Evolutionary conservation across 441 rosid species (phyloP).

Genomic region (Populus hybrid): DNA sequence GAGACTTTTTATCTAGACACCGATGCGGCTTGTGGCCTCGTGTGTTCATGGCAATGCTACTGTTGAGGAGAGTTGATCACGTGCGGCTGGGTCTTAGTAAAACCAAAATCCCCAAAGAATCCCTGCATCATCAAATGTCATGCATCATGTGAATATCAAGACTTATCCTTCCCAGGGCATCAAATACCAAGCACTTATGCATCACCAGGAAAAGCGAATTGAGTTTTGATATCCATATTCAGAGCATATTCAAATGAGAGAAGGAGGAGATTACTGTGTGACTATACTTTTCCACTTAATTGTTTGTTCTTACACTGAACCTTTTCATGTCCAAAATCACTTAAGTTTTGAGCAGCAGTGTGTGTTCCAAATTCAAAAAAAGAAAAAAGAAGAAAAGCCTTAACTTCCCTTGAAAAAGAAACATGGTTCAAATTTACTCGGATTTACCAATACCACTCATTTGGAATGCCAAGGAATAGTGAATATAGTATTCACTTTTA

Average conservation of each 20-base stretch:
- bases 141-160: constrained; percentile 3
- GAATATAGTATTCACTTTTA: neutral
- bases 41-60: constrained; percentile 30
- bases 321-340: neutral
- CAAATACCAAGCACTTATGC: neutral
- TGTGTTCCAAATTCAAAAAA: neutral
- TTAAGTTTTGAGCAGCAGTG: neutral
- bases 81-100: constrained; percentile 35
- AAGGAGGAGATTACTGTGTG: neutral
- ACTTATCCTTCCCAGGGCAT: neutral
- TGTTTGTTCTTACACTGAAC: neutral
- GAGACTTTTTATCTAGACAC: constrained; percentile 17
- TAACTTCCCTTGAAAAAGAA: neutral
- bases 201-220: neutral
- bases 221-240: neutral
- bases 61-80: constrained; percentile 12
- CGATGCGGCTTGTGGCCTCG: constrained; percentile 12
- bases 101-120: constrained; percentile 56
- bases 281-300: neutral
- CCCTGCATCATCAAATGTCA: constrained; percentile 45
- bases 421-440: neutral
- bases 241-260: neutral
- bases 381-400: neutral
- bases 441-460: neutral
- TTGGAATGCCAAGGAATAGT: neutral